phyloP scores from a whole-genome alignment of 2,329 filamentous ascomycete genomes.

The Penicillium italicum region DNA sequence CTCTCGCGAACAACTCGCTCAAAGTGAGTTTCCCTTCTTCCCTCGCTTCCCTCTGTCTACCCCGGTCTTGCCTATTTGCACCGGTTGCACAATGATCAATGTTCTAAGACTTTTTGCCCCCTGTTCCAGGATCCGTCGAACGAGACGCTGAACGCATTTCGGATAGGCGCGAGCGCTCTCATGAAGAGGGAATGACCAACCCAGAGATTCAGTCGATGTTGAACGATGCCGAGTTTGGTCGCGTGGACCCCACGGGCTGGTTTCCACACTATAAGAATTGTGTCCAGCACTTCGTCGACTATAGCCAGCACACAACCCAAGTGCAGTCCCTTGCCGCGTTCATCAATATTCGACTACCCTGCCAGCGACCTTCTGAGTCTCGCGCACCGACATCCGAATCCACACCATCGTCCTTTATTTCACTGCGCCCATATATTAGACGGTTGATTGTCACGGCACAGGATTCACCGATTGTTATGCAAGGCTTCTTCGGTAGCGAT shows the following conservation, averaged over 20 bases:
- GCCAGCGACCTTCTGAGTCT: slow-evolving; percentile 59
- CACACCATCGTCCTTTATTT: slow-evolving; percentile 46
- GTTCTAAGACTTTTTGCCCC: slow-evolving; percentile 38
- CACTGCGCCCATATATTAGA: slow-evolving; percentile 83
- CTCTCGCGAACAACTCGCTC: slow-evolving; percentile 24
- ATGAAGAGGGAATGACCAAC: slow-evolving; percentile 14
- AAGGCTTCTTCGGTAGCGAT: slow-evolving; percentile 88
- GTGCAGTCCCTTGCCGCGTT: slow-evolving; percentile 87
- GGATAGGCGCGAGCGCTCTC: slow-evolving; percentile 21
- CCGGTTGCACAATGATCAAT: slow-evolving; percentile 62
- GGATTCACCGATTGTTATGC: slow-evolving; percentile 75
- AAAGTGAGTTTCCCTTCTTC: slow-evolving; percentile 26
- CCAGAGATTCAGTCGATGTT: slow-evolving; percentile 12
- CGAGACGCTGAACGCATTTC: slow-evolving; percentile 29
- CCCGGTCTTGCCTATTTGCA: slow-evolving; percentile 17
- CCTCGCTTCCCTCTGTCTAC: background rate
- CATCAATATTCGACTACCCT: slow-evolving; percentile 87
- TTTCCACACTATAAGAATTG: slow-evolving; percentile 84
- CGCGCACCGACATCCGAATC: slow-evolving; percentile 28
- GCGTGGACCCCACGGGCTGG: slow-evolving; percentile 74
- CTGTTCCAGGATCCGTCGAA: slow-evolving; percentile 24
- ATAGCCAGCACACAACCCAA: slow-evolving; percentile 72
- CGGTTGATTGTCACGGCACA: slow-evolving; percentile 89
- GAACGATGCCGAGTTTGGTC: slow-evolving; percentile 36
- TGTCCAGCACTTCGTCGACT: slow-evolving; percentile 81